phyloP scores from a whole-genome alignment of 441 rosid genomes.

The Breynia disticha region DNA sequence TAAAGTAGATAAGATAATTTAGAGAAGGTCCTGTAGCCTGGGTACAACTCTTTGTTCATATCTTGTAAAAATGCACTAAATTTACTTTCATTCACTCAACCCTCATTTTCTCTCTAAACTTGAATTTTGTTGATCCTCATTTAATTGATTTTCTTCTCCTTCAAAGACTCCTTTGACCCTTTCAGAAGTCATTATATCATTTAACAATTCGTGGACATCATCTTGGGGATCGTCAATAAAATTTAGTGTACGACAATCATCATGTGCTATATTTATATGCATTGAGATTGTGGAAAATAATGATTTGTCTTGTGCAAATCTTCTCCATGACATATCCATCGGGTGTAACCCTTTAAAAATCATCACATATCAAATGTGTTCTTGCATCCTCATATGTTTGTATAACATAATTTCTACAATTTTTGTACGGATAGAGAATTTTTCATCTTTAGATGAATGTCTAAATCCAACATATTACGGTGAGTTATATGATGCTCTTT shows the following conservation, averaged over 20 bases:
- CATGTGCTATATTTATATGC: too few relatives aligned
- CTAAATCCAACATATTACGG: conserved; percentile 57
- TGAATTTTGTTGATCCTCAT: too few relatives aligned
- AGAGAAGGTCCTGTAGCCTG: neutral
- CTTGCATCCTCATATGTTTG: neutral
- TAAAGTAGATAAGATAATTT: conserved; percentile 6
- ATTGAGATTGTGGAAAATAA: neutral
- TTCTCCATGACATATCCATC: neutral
- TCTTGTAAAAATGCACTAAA: too few relatives aligned
- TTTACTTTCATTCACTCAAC: neutral
- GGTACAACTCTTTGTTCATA: neutral
- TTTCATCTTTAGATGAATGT: too few relatives aligned
- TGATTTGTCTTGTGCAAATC: too few relatives aligned
- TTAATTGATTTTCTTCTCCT: neutral
- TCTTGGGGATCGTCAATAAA: too few relatives aligned
- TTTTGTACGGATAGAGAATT: neutral
- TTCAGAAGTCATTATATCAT: too few relatives aligned
- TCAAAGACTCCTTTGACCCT: too few relatives aligned
- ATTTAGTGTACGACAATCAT: neutral
- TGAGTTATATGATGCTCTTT: conserved; percentile 58
- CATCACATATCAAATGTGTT: neutral
- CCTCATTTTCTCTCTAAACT: neutral
- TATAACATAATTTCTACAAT: too few relatives aligned
- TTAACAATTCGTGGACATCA: too few relatives aligned
- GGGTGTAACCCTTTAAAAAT: neutral